Percentiles rank a stretch among this genome's conserved stretches.
Conservation (phyloP, 176 grass and related monocot species). For the Pontederia crassipes region DNA sequence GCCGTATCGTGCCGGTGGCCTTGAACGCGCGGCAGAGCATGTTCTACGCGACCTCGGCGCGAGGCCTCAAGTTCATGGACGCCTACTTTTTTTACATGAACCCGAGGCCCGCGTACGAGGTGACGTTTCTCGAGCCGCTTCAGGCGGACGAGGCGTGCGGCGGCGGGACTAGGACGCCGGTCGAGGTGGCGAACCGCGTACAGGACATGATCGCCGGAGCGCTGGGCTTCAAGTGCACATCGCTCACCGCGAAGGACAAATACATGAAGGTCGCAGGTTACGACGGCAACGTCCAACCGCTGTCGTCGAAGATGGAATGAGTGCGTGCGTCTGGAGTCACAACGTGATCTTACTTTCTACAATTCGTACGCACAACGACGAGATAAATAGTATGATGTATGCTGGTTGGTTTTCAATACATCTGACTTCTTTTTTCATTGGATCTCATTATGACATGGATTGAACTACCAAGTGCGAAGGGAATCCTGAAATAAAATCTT, state of each 20-base stretch:
- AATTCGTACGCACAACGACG: too few species aligned
- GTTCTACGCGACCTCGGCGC: conserved; percentile 53
- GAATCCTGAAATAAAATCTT: too few species aligned
- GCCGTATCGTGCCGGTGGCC: conserved; percentile 65
- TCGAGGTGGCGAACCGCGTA: conserved; percentile 71
- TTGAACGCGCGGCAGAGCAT: conserved; percentile 30
- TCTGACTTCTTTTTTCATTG: too few species aligned
- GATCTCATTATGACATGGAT: too few species aligned
- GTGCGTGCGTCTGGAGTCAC: too few species aligned
- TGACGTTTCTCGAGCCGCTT: conserved; percentile 55
- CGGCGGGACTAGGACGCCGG: conserved; percentile 24
- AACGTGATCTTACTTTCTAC: too few species aligned
- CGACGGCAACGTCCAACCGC: conserved; percentile 27
- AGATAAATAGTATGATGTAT: too few species aligned
- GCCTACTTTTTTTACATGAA: conserved; percentile 93
- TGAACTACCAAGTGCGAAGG: too few species aligned
- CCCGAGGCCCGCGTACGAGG: conserved; percentile 43
- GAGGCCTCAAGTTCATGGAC: conserved; percentile 58
- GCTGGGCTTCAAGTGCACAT: conserved; percentile 43
- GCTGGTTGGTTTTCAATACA: too few species aligned
- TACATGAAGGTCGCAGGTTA: conserved; percentile 65
- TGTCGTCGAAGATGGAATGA: neutral
- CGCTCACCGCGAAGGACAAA: conserved; percentile 63
- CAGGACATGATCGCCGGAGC: conserved; percentile 42
- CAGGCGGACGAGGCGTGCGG: conserved; percentile 42